These are phyloP conservation scores for Acrocalymma vagum DNA, from an alignment of 2,329 filamentous ascomycete species.

Conservation along the genomic window DNA sequence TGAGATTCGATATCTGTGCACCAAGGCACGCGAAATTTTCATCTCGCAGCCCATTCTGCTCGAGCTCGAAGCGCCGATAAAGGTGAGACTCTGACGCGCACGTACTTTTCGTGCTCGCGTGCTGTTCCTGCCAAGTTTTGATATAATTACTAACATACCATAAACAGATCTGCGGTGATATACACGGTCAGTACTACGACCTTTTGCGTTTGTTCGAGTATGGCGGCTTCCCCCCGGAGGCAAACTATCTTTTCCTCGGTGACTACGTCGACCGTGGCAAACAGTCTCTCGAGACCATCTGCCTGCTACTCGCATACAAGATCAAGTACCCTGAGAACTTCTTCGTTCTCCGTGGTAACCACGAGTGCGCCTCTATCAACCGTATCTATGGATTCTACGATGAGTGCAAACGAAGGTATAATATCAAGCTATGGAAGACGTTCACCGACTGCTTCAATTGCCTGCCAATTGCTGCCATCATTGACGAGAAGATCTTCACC, in stretches of 20 bases:
- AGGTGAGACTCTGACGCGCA: slow-evolving; percentile 68
- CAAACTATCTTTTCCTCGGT: slow-evolving; percentile 99
- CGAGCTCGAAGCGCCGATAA: slow-evolving; percentile 97
- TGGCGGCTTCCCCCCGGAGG: slow-evolving; percentile 96
- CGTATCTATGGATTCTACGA: slow-evolving; percentile 99
- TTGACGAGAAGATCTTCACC: slow-evolving; percentile 99
- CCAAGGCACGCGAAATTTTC: slow-evolving; percentile 98
- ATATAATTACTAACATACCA: slow-evolving; percentile 19
- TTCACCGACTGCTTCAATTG: slow-evolving; percentile 99
- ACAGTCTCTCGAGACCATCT: slow-evolving; percentile 98
- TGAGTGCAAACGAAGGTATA: slow-evolving; percentile 98
- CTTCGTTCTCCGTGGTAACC: slow-evolving; percentile 97
- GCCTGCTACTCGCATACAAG: slow-evolving; percentile 96
- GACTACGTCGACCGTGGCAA: slow-evolving; percentile 99
- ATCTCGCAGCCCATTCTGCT: slow-evolving; percentile 98
- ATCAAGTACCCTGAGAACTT: slow-evolving; percentile 99
- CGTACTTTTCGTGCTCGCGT: background rate
- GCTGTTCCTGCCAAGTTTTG: slow-evolving; percentile 3
- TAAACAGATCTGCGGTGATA: slow-evolving; percentile 93
- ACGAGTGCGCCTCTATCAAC: slow-evolving; percentile 99
- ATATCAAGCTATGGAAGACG: slow-evolving; percentile 99
- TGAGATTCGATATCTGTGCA: slow-evolving; percentile 97
- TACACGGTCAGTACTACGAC: slow-evolving; percentile 99
- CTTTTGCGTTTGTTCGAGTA: slow-evolving; percentile 97
- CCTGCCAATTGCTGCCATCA: slow-evolving; percentile 96